These are phyloP conservation scores for Inga laurina DNA, from an alignment of 306 rosid genomes.

Conservation along the genomic window DNA sequence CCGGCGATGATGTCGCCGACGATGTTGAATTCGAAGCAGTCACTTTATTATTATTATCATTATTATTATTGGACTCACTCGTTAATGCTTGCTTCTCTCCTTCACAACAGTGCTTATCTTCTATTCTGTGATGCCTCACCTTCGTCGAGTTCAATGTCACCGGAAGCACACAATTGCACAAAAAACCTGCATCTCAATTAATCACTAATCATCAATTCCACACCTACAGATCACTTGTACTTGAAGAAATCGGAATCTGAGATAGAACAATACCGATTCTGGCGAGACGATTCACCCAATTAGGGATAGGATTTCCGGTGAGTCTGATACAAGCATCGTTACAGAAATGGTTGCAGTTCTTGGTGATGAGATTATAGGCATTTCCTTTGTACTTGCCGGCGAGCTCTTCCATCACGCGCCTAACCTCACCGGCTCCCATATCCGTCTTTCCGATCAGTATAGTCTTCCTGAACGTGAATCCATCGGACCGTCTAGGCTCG, in stretches of 20 bases:
- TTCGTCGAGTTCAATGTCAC: constrained; percentile 69
- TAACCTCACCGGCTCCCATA: constrained; percentile 54
- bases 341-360: constrained; percentile 93
- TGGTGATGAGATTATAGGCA: constrained; percentile 81
- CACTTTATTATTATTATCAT: constrained; percentile 1
- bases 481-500: constrained; percentile 80
- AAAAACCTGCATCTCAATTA: constrained; percentile 55
- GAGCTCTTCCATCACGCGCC: constrained; percentile 64
- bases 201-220: not conserved
- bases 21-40: constrained; percentile 49
- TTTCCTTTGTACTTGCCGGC: constrained; percentile 72
- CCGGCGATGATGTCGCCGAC: constrained; percentile 50
- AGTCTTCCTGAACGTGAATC: constrained; percentile 75
- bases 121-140: constrained; percentile 74
- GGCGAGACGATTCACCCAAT: constrained; percentile 95
- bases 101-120: constrained; percentile 60
- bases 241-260: not conserved
- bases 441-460: constrained; percentile 79
- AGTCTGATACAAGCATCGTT: constrained; percentile 68
- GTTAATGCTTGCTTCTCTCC: constrained; percentile 59
- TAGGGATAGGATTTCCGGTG: constrained; percentile 81
- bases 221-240: not conserved
- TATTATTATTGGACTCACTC: constrained; percentile 33
- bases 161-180: constrained; percentile 92
- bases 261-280: constrained; percentile 57